phyloP scores from a whole-genome alignment of 495 filamentous ascomycete genomes.

The Neurospora sp. region DNA sequence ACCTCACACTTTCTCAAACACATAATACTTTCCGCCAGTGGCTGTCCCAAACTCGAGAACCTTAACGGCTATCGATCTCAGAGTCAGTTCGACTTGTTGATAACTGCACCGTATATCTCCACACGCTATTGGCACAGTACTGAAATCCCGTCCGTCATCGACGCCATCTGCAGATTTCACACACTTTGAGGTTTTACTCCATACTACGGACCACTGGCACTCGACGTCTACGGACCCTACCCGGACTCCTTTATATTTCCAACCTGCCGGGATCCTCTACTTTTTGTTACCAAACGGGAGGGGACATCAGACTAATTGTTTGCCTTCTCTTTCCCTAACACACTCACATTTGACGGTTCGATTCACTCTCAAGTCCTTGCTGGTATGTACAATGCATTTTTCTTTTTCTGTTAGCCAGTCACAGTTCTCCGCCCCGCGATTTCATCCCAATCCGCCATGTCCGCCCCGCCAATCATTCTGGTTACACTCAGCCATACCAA shows the following conservation, averaged over 20 bases:
- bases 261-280: neutral
- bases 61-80: neutral
- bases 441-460: neutral
- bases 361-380: neutral
- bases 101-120: neutral
- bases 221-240: neutral
- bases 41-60: neutral
- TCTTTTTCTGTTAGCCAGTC: neutral
- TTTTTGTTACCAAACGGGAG: neutral
- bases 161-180: neutral
- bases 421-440: neutral
- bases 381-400: neutral
- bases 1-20: neutral
- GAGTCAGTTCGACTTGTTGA: neutral
- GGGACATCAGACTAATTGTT: neutral
- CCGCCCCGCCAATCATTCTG: neutral
- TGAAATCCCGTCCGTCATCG: neutral
- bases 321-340: neutral
- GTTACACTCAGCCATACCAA: neutral
- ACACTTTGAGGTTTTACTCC: neutral
- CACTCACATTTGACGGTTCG: neutral
- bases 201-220: neutral
- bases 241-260: neutral
- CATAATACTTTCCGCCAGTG: neutral
- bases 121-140: neutral